Evolutionary conservation across 805 yeast species (phyloP).

Genomic region (Candida loeiensis): DNA sequence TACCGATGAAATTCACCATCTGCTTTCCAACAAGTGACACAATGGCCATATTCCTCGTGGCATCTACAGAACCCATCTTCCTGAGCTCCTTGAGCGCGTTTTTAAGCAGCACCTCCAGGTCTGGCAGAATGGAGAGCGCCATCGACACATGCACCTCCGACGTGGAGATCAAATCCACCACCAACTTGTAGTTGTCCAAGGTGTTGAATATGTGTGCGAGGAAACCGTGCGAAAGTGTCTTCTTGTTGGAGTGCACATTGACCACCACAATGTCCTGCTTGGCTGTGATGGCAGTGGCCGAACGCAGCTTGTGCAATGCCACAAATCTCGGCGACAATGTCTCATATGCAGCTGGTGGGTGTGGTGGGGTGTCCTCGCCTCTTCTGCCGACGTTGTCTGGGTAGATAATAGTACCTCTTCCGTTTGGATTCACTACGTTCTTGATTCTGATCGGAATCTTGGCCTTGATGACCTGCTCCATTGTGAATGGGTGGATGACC

Average conservation of each 20-base stretch:
- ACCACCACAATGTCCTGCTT: constrained; percentile 89
- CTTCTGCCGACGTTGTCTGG: constrained; percentile 84
- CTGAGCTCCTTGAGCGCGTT: constrained; percentile 76
- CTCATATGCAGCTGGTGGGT: constrained; percentile 80
- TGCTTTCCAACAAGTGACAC: constrained; percentile 94
- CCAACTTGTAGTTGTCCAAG: constrained; percentile 76
- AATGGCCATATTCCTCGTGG: constrained; percentile 83
- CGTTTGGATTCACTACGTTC: constrained; percentile 91
- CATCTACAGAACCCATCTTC: constrained; percentile 83
- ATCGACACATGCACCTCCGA: constrained; percentile 97
- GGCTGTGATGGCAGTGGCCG: constrained; percentile 95
- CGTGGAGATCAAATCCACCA: constrained; percentile 93
- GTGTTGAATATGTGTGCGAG: constrained; percentile 86
- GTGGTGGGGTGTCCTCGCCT: constrained; percentile 91
- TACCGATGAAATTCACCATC: constrained; percentile 95
- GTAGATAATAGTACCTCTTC: constrained; percentile 88
- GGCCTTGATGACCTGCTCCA: constrained; percentile 97
- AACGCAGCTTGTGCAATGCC: constrained; percentile 48
- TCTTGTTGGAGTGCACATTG: constrained; percentile 90
- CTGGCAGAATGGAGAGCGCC: constrained; percentile 81
- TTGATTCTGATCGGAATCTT: constrained; percentile 95
- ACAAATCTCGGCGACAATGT: constrained; percentile 36
- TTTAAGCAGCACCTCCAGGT: constrained; percentile 60
- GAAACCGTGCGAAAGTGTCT: constrained; percentile 91
- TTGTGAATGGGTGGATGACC: constrained; percentile 97